Evolutionary conservation across 805 yeast genomes (phyloP).

Genomic region (Kodamaea laetipori): DNA sequence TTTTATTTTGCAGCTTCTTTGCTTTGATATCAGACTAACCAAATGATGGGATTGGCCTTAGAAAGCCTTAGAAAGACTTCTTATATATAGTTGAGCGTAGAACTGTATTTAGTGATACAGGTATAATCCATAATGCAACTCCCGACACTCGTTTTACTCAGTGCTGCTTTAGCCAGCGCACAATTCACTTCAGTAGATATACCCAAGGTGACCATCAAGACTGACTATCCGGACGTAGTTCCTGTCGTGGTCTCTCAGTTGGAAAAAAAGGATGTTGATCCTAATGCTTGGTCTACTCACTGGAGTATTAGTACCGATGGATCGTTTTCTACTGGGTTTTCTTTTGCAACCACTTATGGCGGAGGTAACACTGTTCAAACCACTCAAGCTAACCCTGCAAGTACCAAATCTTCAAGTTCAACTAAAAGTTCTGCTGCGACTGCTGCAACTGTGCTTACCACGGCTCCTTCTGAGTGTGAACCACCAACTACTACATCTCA

Average conservation of each 20-base stretch:
- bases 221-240: neutral
- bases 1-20: too few species aligned
- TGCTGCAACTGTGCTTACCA: neutral
- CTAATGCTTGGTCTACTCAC: neutral
- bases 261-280: neutral
- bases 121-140: neutral
- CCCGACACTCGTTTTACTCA: constrained; percentile 1
- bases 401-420: neutral
- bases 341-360: constrained; percentile 2
- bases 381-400: neutral
- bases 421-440: neutral
- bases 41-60: too few species aligned
- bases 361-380: neutral
- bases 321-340: neutral
- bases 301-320: neutral
- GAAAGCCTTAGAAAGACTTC: too few species aligned
- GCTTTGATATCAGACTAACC: too few species aligned
- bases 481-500: neutral
- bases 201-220: neutral
- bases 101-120: neutral
- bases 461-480: neutral
- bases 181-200: neutral
- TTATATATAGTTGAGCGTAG: neutral
- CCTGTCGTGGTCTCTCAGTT: neutral
- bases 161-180: neutral